Base-by-base conservation (phyloP, 106 monocot genomes). In the Acorus gramineus region DNA sequence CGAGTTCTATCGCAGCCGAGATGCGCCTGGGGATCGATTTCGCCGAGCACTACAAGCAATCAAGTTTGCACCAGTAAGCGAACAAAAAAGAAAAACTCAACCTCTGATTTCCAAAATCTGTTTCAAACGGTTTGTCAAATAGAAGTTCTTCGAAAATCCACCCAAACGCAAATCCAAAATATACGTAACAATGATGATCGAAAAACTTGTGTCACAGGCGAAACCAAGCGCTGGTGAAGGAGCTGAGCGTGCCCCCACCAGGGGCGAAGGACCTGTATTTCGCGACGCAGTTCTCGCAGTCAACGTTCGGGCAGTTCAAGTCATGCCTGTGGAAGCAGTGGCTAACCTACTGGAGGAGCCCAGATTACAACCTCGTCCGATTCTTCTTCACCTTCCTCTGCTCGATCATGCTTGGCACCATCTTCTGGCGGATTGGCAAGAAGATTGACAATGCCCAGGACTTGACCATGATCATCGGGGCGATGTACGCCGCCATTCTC, bases 381-480 rank as follows among this genome's bases (percentile, higher is more conserved):
- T 66, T 60, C 53, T 60, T 71, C 71, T 77, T 77, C 46, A 77
- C 77, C 11, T 8, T 71, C 7, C 47, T 13, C 46, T 64, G 59
- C 14, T 42, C 77, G 12, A 42, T 77, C 43, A 42, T 92, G 9
- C 66, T 92, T 42, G 92, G 92, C 10, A 72, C 76, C n/a, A 66
- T 92, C 5, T 92, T 92, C 61, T 92, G 92, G 92, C 52, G 68
- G 14, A 60, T 82, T 12, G 92, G 82, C 3, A 6, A 50, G 0
- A 87, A 73, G 47, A 67, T 79, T 87, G 87, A 70, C 49, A 49
- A 12, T 51, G 10, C 50, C 52, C 3, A 28, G 28, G 28, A 28
- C 28, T 28, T 28, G 28, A 28, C 28, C 28, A 28, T 28, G 28
- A 28, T 28, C 28, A 28, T 28, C 28, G 91, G 91, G 49, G 57